phyloP scores from a whole-genome alignment of 768 basidiomycete species.

The Cyathus striatus region DNA sequence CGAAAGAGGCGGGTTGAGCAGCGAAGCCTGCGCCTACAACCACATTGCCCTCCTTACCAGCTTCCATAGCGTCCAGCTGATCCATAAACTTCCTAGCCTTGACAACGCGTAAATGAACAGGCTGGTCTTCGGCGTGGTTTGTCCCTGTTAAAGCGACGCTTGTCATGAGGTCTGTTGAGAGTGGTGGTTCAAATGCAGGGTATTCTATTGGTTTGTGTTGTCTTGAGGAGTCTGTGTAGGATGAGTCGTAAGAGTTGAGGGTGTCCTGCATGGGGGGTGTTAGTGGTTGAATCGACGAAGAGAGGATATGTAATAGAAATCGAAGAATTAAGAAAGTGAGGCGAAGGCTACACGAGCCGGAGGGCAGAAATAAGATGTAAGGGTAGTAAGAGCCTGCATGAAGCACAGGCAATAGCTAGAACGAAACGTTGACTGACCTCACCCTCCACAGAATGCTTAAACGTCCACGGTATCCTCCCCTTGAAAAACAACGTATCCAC shows the following conservation, averaged over 20 bases:
- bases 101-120: constrained; percentile 76
- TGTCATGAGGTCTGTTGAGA: constrained; percentile 92
- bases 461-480: constrained; percentile 90
- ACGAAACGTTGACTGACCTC: no score
- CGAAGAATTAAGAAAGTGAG: no score
- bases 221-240: constrained; percentile 64
- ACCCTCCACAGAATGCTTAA: constrained; percentile 51
- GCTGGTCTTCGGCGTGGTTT: no score
- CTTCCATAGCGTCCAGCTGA: constrained; percentile 19
- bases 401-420: no score
- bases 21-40: no score
- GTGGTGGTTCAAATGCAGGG: constrained; percentile 80
- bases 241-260: no score
- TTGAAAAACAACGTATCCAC: constrained; percentile 80
- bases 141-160: constrained; percentile 88
- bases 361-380: no score
- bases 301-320: constrained; percentile 19
- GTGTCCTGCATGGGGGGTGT: no score
- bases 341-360: no score
- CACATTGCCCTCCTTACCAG: constrained; percentile 15
- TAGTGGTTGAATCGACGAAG: no score
- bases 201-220: constrained; percentile 76
- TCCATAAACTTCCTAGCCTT: constrained; percentile 21
- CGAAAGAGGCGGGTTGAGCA: constrained; percentile 20
- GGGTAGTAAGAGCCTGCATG: no score